These are phyloP conservation scores for Actinidia arguta DNA, from an alignment of 179 eudicot species.

Conservation along the genomic window DNA sequence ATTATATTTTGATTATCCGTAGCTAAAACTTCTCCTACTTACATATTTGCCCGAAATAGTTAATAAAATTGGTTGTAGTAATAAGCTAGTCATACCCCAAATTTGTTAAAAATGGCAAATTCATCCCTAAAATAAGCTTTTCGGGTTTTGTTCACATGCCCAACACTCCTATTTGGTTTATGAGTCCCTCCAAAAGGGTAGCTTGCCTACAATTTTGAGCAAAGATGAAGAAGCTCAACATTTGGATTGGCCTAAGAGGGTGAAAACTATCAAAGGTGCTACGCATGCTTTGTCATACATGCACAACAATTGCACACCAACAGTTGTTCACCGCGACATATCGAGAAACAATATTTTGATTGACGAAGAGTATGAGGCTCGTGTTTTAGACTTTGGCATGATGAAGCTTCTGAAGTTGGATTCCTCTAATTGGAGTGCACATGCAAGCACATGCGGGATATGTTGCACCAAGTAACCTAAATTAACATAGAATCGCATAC, in stretches of 20 bases:
- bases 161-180: constrained; percentile 31
- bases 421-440: constrained; percentile 44
- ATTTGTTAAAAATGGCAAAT: no score
- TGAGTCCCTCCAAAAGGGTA: constrained; percentile 47
- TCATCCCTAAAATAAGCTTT: no score
- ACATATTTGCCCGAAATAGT: no score
- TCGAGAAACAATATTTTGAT: constrained; percentile 54
- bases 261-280: constrained; percentile 45
- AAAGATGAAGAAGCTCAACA: constrained; percentile 15
- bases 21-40: no score
- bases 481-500: neutral
- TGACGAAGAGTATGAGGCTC: constrained; percentile 45
- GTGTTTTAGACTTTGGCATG: constrained; percentile 57
- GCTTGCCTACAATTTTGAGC: constrained; percentile 30
- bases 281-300: constrained; percentile 60
- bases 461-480: constrained; percentile 55
- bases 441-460: constrained; percentile 62
- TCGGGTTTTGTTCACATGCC: constrained; percentile 39
- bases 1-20: no score
- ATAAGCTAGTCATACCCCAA: no score
- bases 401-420: constrained; percentile 43
- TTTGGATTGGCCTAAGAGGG: constrained; percentile 46
- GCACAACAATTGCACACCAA: constrained; percentile 67
- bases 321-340: constrained; percentile 67
- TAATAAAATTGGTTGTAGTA: no score